Base-by-base conservation (phyloP, 306 rosid species). In the Vigna angularis region DNA sequence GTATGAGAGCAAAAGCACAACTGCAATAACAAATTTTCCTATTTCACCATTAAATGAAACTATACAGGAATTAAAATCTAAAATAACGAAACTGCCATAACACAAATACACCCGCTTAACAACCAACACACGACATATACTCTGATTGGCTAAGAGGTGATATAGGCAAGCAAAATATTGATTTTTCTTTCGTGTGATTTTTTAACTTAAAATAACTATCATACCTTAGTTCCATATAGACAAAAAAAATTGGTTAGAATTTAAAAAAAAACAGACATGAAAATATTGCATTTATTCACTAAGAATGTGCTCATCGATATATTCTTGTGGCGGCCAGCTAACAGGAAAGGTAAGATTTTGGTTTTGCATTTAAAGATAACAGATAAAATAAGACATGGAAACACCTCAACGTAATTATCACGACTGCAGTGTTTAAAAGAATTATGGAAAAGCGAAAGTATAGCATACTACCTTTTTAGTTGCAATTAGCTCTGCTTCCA, bases 401-500 rank as follows among this genome's bases (percentile, higher is more conserved):
- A 65, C 9, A n/a, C 17, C 24, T 49, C 40, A 50, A 22, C 20
- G 15, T 62, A 42, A 55, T 47, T n/a, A 47, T 24, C 73, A 15
- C 12, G 32, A 64, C 30, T 42, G 69, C 52, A 53, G 38, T 74
- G 56, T 66, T 56, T 22, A 4, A 61, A 42, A 86, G 72, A 61
- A 24, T 5, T 17, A 34, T 0, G 22, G 9, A 52, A 26, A 38
- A 32, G 30, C 15, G 48, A 78, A 70, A 52, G 28, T 65, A 50
- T 13, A 62, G 74, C 45, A 57, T 17, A 66, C 66, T 62, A 95
- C 99, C 98, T 89, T 89, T 86, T 95, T 95, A 51, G 99, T 91
- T 56, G 97, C 90, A 84, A 95, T 95, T 64, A 95, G 83, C 86
- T 93, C 98, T 49, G 99, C 99, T 83, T 95, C 99, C 74, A 95